Evolutionary conservation across 2,329 filamentous ascomycete genomes (phyloP).

Genomic region (Xylaria sp.): DNA sequence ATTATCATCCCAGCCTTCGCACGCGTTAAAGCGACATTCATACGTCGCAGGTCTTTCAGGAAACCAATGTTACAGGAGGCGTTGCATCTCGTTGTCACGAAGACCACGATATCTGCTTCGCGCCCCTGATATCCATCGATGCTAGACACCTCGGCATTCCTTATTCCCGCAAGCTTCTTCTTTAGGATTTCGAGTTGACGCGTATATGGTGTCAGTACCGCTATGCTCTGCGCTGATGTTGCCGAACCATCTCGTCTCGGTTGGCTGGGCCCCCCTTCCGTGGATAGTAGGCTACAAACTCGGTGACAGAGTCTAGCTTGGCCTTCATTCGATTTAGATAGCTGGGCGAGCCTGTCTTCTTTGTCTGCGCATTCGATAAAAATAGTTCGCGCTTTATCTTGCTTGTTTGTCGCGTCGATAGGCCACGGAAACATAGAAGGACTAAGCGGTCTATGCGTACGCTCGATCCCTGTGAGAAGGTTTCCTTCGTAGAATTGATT

Average conservation of each 20-base stretch:
- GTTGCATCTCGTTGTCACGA: constrained; percentile 27
- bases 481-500: constrained; percentile 23
- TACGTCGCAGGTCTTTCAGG: constrained; percentile 20
- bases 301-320: constrained; percentile 18
- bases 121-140: constrained; percentile 29
- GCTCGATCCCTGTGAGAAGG: constrained; percentile 11
- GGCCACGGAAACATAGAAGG: constrained; percentile 23
- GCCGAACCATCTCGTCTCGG: not conserved
- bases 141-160: constrained; percentile 25
- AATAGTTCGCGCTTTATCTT: constrained; percentile 16
- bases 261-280: not conserved
- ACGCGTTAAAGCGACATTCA: constrained; percentile 20
- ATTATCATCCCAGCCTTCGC: constrained; percentile 20
- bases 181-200: constrained; percentile 20
- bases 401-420: constrained; percentile 1
- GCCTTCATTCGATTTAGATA: constrained; percentile 26
- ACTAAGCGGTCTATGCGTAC: not conserved
- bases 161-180: constrained; percentile 25
- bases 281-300: constrained; percentile 20
- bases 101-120: constrained; percentile 27
- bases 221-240: constrained; percentile 23
- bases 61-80: constrained; percentile 19
- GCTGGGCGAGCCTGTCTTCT: constrained; percentile 17
- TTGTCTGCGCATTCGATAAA: constrained; percentile 16
- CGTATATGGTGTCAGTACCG: constrained; percentile 24